Evolutionary conservation across 805 yeast species (phyloP), one percentile per base, ranked within the genome.

Genomic region (Candida dajiaensis): DNA sequence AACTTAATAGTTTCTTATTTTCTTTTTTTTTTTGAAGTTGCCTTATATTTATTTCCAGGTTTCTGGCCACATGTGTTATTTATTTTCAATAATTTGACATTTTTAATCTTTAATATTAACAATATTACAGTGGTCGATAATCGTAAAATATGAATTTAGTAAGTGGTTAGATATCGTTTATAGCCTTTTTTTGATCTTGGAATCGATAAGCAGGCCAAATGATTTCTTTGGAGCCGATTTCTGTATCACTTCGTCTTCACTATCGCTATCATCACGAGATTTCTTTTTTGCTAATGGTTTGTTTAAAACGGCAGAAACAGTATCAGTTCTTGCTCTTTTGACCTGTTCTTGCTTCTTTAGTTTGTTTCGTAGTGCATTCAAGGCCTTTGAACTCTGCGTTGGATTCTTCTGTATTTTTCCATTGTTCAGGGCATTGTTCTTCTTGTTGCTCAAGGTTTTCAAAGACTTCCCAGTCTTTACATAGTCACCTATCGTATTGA

Each of bases 401-500:
- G 46, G 35, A 1, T 45, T 41, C 43, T 45, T 49, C 4, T 22
- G 38, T 6, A 22, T 11, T 28, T 28, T 25, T 10, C 46, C 44
- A 37, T 44, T 40, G 3, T 42, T 15, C 18, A 33, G n/a, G n/a
- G 13, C 16, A 16, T 21, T 31, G 18, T n/a, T 44, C 35, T 53
- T 56, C 42, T 48, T 51, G 10, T 48, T 50, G 26, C 45, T 48
- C 13, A 55, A 37, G 1, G 59, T 49, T 0, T 50, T 37, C 12
- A 57, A 38, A 0, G 58, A 50, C 42, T 56, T 56, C 3, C 58
- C 60, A 4, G 61, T 54, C 16, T 49, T 41, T 15, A 59, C 45
- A 42, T 59, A 60, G 31, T 60, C 64, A 4, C 60, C 62, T 6
- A 60, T 59, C 2, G 61, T 55, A 43, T 50, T 51, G n/a, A 51